These are phyloP conservation scores for Coemansia aciculifera DNA, from an alignment of 192 early-diverging fungal genomes.

Conservation along the genomic window DNA sequence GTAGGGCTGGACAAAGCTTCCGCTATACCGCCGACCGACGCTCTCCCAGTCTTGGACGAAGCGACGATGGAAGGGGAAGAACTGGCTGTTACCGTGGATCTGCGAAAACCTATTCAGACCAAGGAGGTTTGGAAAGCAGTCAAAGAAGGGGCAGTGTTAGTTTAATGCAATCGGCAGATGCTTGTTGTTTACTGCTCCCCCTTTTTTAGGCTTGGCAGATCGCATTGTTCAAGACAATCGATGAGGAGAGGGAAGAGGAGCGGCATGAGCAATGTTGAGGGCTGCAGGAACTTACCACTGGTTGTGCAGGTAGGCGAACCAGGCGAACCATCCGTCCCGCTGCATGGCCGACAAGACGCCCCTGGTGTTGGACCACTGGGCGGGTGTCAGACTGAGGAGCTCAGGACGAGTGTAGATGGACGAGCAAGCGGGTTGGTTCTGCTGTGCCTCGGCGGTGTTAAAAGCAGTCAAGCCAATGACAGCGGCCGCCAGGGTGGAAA, in stretches of 20 bases:
- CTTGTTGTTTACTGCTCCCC: not conserved
- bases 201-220: conserved; percentile 5
- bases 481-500: conserved; percentile 23
- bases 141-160: not conserved
- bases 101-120: conserved; percentile 28
- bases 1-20: conserved; percentile 48
- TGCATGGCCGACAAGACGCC: conserved; percentile 42
- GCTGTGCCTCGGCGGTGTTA: conserved; percentile 30
- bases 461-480: conserved; percentile 36
- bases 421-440: conserved; percentile 45
- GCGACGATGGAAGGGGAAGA: conserved; percentile 60
- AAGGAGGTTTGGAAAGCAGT: not conserved
- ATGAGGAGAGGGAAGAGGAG: not conserved
- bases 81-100: conserved; percentile 56
- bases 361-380: conserved; percentile 31
- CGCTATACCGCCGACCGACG: conserved; percentile 40
- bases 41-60: conserved; percentile 56
- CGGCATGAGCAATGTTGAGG: not conserved
- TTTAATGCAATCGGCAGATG: not conserved
- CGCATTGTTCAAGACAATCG: conserved; percentile 7
- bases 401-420: conserved; percentile 51
- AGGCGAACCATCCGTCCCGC: conserved; percentile 48
- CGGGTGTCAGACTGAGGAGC: conserved; percentile 39
- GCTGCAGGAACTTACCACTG: conserved; percentile 26
- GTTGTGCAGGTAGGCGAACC: conserved; percentile 50